These are phyloP conservation scores for Suaeda aralocaspica DNA, from an alignment of 148 eudicot species.

Conservation along the genomic window DNA sequence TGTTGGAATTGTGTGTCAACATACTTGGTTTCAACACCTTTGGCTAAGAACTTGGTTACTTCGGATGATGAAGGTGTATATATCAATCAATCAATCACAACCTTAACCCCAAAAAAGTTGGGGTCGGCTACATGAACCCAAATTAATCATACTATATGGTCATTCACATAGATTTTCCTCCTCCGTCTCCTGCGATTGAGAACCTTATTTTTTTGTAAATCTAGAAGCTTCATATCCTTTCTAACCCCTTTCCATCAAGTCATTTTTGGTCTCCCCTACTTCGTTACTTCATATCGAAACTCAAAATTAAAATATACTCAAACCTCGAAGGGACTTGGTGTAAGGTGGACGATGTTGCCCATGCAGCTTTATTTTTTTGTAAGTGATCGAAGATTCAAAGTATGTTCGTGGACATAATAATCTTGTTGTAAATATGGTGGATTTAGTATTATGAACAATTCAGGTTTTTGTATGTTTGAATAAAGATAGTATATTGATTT, in stretches of 20 bases:
- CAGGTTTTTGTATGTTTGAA: slow-evolving; percentile 14
- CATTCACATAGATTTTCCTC: too few relatives aligned
- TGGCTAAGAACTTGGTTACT: slow-evolving; percentile 5
- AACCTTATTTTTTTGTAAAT: too few relatives aligned
- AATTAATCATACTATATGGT: too few relatives aligned
- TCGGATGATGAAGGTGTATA: slow-evolving; percentile 16
- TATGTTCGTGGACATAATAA: slow-evolving; percentile 34
- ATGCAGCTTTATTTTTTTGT: slow-evolving; percentile 27
- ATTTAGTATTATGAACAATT: slow-evolving; percentile 22
- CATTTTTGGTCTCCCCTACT: too few relatives aligned
- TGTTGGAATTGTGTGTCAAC: slow-evolving; percentile 40
- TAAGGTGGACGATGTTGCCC: slow-evolving; percentile 23
- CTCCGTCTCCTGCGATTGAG: too few relatives aligned
- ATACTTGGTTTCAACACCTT: slow-evolving; percentile 19
- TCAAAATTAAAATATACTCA: slow-evolving; percentile 13
- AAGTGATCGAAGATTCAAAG: slow-evolving; percentile 31
- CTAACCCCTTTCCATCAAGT: too few relatives aligned
- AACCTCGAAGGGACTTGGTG: slow-evolving; percentile 26
- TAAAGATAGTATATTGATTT: too few relatives aligned
- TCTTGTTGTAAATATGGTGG: slow-evolving; percentile 36
- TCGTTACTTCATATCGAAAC: too few relatives aligned
- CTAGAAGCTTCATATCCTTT: too few relatives aligned
- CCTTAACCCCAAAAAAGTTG: too few relatives aligned
- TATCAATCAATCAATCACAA: too few relatives aligned
- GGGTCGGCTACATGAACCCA: too few relatives aligned